Base-by-base conservation (phyloP, 257 asterid species). In the Forsythia viridissima region DNA sequence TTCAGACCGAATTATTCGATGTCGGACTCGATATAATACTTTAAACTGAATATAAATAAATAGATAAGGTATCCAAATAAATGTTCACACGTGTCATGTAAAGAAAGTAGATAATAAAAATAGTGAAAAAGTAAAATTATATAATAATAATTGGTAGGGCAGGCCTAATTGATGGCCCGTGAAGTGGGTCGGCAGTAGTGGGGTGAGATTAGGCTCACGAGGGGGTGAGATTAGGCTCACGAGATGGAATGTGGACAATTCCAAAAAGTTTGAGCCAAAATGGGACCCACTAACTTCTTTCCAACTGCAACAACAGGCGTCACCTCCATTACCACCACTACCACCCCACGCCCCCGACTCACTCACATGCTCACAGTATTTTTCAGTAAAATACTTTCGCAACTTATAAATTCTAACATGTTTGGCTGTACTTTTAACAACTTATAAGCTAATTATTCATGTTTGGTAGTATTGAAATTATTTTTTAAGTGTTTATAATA, bases 131-230 rank as follows among this genome's bases (percentile, higher is more conserved):
- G 34, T 30, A 30, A 30, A 30, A 30, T 30, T 30, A 30, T 8
- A 11, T 51, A 15, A 15, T 51, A 12, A 30, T 24, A 63, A 24
- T 24, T 52, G 67, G 82, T 80, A 87, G 84, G 86, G 51, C 82
- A 67, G 65, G 71, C 11, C 2, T 44, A 80, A 73, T 72, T 16
- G 79, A 79, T 36, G 72, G 5, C 87, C 90, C 92, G 92, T 87
- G 91, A 81, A 84, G 86, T 91, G 92, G 90, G 92, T 71, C 87
- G 91, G 92, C 88, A 66, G 52, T 86, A 74, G 88, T 84, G 92
- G 80, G 77, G 59, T 55, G 87, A 55, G 55, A 46, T 8, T 69
- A 36, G 80, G 77, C 46, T 91, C 91, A 89, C 91, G 74, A 52
- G 39, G 67, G 67, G 67, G 44, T 55, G 87, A 55, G 55, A 46